Conservation (phyloP, 495 filamentous ascomycete species). For the Penicillium odoratum region DNA sequence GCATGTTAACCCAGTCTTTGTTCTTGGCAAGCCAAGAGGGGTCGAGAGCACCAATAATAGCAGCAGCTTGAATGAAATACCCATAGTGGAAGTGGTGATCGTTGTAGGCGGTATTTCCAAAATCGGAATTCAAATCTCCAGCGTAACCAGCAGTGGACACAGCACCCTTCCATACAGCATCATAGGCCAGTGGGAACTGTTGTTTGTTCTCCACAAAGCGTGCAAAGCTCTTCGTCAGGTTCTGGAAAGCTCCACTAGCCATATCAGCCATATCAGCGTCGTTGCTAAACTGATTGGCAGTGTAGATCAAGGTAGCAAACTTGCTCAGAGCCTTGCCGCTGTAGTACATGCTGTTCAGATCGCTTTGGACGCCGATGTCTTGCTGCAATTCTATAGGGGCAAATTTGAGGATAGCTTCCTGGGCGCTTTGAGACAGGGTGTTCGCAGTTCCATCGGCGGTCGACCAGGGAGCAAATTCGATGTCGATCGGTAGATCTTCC, state of each 20-base stretch:
- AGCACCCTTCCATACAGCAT: conserved; percentile 80
- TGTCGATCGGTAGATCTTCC: conserved; percentile 63
- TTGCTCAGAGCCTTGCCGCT: conserved; percentile 91
- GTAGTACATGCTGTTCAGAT: conserved; percentile 92
- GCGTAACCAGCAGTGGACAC: conserved; percentile 78
- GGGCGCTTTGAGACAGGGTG: conserved; percentile 51
- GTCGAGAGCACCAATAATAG: conserved; percentile 81
- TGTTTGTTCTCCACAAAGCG: conserved; percentile 76
- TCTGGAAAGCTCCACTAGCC: conserved; percentile 60
- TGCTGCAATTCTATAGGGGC: conserved; percentile 68
- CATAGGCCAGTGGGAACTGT: conserved; percentile 76
- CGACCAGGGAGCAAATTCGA: conserved; percentile 77
- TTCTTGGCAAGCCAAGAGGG: conserved; percentile 71
- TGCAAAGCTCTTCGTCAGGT: conserved; percentile 75
- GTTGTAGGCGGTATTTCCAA: conserved; percentile 86
- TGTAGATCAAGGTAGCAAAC: conserved; percentile 73
- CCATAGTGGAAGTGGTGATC: conserved; percentile 94
- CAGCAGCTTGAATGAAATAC: conserved; percentile 89
- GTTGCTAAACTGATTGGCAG: conserved; percentile 63
- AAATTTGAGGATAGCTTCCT: conserved; percentile 54
- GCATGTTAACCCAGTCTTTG: conserved; percentile 75
- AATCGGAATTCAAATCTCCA: conserved; percentile 72
- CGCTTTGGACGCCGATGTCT: conserved; percentile 66
- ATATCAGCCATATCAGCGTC: conserved; percentile 54
- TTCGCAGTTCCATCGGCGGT: conserved; percentile 49